Evolutionary conservation across 2,329 filamentous ascomycete genomes (phyloP), one percentile per base, ranked within the genome.

Genomic region (Decorospora gaudefroyi): DNA sequence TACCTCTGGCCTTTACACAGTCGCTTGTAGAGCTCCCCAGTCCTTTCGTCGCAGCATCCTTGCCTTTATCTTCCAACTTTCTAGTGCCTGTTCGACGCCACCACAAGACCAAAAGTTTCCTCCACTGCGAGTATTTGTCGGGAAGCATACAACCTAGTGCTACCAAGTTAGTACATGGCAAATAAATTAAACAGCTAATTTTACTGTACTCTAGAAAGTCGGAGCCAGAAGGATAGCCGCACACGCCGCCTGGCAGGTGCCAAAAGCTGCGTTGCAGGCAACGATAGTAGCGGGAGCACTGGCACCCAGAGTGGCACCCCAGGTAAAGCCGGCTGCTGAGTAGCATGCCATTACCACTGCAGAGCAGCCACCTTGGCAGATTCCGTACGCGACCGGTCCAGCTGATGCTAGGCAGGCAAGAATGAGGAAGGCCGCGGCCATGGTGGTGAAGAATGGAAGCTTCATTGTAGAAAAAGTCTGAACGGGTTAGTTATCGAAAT

Each of bases 351-450:
- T 72, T 0, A 76, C 76, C 0, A 78, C 56, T 0, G 48, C 49
- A 0, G 75, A 57, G 22, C 77, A 79, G 4, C 76, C 76, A 0
- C 71, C 69, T 56, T 80, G 76, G 31, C 76, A 79, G 3, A 74
- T 34, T 0, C 71, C 75, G 46, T 79, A 79, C 6, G 57, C 67
- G 2, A 55, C 18, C 0, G 70, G 71, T 0, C 72, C 72, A 11
- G 60, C 55, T 4, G 46, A 47, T 7, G 29, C 46, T 1, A 39
- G 18, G 17, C 21, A 11, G 7, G 22, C 11, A n/a, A 57, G n/a
- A 10, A 7, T 10, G 6, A 51, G 29, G 2, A 33, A 13, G 6
- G 13, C 28, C 2, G 39, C 18, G 21, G 23, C 8, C 9, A 27
- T 19, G 10, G 9, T 34, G 13, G 7, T 17, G 9, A 35, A 4